These are phyloP conservation scores for Talaromyces sp. DNA, from an alignment of 2,329 filamentous ascomycete genomes.

Conservation along the genomic window DNA sequence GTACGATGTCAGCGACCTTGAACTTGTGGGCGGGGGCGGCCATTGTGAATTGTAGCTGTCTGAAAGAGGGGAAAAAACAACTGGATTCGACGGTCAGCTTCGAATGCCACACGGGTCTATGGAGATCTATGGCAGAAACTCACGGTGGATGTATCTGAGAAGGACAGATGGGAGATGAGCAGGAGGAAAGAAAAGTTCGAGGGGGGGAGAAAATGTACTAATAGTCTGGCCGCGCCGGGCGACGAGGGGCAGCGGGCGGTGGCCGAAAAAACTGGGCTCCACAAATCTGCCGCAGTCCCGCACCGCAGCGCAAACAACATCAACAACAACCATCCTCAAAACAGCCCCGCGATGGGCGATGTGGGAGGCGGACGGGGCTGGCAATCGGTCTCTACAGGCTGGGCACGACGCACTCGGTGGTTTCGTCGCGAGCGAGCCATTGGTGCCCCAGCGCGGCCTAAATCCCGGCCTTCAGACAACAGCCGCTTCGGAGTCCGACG, in stretches of 20 bases:
- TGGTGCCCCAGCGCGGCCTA: background rate
- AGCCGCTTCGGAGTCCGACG: slow-evolving; percentile 1
- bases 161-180: slow-evolving; percentile 13
- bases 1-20: slow-evolving; percentile 93
- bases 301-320: background rate
- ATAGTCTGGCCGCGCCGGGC: background rate
- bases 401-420: background rate
- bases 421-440: background rate
- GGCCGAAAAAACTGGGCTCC: slow-evolving; percentile 5
- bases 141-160: slow-evolving; percentile 1
- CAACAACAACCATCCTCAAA: background rate
- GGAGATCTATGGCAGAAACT: background rate
- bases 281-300: background rate
- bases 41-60: slow-evolving; percentile 40
- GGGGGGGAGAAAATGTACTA: slow-evolving; percentile 3
- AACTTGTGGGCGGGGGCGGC: slow-evolving; percentile 81
- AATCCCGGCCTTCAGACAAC: background rate
- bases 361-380: background rate
- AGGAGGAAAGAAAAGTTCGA: slow-evolving; percentile 14
- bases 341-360: background rate
- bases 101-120: background rate
- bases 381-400: background rate
- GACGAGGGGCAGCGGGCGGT: slow-evolving; percentile 11
- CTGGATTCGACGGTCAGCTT: slow-evolving; percentile 7
- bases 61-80: slow-evolving; percentile 13